Base-by-base conservation (phyloP, 495 filamentous ascomycete genomes). In the Chaetomidium leptoderma region DNA sequence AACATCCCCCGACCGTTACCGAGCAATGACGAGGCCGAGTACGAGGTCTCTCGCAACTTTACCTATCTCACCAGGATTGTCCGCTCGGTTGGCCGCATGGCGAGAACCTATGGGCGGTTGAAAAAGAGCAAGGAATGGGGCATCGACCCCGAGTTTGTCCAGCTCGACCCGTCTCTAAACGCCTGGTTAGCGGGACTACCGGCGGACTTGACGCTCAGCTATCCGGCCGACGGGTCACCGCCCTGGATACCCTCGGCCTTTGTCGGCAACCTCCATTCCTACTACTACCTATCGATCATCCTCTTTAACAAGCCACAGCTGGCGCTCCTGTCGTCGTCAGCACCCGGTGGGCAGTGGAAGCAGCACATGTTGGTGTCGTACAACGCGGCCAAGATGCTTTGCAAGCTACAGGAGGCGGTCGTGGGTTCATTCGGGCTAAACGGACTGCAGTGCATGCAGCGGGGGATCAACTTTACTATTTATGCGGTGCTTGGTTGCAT, bases 381-480 rank as follows among this genome's bases (percentile, higher is more conserved):
- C 66, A 81, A 83, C 37, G 88, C 92, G 10, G 91, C 95, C 48
- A 95, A 95, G 73, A 83, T 79, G 59, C 82, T 98, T 24, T 96
- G 93, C 74, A 83, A 89, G 59, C 71, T 97, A n/a, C 90, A 96
- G 67, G 93, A 97, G 74, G 87, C 84, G 11, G 85, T 97, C 57
- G 65, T 95, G 46, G 76, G 85, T 52, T 78, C 82, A 1, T 95
- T 87, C 69, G 90, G 91, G 1, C 72, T 96, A 44, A 79, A 82
- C 44, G 95, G 93, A 1, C 76, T 97, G 2, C 79, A 92, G 57
- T 95, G 86, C 77, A 97, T 98, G 93, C 86, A 91, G 67, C 80
- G 93, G 60, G 93, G 93, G 35, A 90, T 97, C 64, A 96, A 91
- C 74, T 97, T 96, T 69, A 90, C 91, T 21, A 95, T 98, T 21